A percentile compares a stretch with the other conserved stretches of the same genome.
These are phyloP conservation scores for Baorangia bicolor DNA, from an alignment of 768 basidiomycete species.

Conservation along the genomic window DNA sequence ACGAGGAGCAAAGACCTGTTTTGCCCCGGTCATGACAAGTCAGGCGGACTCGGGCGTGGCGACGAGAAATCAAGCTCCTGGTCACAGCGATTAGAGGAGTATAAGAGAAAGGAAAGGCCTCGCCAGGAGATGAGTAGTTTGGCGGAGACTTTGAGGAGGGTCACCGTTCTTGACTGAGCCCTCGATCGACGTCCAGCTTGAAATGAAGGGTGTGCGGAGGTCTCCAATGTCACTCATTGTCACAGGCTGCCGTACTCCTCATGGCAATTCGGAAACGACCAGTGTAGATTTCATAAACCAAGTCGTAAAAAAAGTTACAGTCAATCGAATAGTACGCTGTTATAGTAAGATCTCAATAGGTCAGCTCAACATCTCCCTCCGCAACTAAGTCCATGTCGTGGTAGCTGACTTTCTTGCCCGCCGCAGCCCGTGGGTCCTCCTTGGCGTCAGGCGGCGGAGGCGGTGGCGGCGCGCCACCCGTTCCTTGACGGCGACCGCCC, in stretches of 20 bases:
- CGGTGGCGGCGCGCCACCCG: slow-evolving; percentile 55
- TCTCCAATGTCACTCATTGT: slow-evolving; percentile 27
- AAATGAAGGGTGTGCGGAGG: slow-evolving; percentile 22
- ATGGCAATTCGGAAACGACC: slow-evolving; percentile 23
- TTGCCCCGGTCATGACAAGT: slow-evolving; percentile 29
- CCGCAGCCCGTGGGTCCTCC: slow-evolving; percentile 89
- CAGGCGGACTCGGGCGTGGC: neutral
- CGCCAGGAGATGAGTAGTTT: slow-evolving; percentile 28
- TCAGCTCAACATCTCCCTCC: slow-evolving; percentile 68
- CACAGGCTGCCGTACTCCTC: slow-evolving; percentile 28
- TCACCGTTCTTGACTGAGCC: slow-evolving; percentile 17
- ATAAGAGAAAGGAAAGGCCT: slow-evolving; percentile 16
- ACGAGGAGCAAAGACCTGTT: slow-evolving; percentile 48
- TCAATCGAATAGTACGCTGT: slow-evolving; percentile 24
- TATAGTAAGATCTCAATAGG: slow-evolving; percentile 35
- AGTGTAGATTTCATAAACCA: slow-evolving; percentile 31
- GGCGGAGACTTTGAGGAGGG: slow-evolving; percentile 13
- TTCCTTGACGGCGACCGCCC: slow-evolving; percentile 39
- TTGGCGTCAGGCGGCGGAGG: slow-evolving; percentile 87
- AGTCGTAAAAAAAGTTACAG: slow-evolving; percentile 14
- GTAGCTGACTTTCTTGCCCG: slow-evolving; percentile 88
- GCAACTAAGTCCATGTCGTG: slow-evolving; percentile 95
- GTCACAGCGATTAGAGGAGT: slow-evolving; percentile 9
- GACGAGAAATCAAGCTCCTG: slow-evolving; percentile 18
- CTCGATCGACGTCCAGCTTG: slow-evolving; percentile 28